Conservation (phyloP, 2,329 filamentous ascomycete species). For the Fusarium acutatum region DNA sequence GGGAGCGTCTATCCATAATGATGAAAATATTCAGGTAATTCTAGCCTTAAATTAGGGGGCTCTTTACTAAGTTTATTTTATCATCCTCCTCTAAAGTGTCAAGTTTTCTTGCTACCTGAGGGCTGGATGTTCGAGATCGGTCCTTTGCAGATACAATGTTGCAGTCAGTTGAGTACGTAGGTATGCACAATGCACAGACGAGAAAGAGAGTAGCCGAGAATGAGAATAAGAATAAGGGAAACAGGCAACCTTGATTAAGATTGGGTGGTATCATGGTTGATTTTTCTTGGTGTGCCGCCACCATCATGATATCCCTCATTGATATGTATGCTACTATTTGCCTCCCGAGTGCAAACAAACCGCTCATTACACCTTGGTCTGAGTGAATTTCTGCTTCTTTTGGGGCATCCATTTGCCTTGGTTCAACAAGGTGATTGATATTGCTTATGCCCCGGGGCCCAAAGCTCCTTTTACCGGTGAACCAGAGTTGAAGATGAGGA, state of each 20-base stretch:
- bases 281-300: conserved; percentile 6
- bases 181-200: background rate
- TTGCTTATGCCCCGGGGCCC: background rate
- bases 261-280: conserved; percentile 16
- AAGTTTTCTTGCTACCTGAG: background rate
- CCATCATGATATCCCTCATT: conserved; percentile 30
- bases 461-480: background rate
- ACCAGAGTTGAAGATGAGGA: background rate
- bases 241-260: background rate
- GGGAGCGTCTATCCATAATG: background rate
- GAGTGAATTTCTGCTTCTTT: background rate
- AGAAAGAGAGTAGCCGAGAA: background rate
- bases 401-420: background rate
- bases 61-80: background rate
- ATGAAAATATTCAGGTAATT: background rate
- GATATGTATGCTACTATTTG: background rate
- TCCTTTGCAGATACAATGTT: conserved; percentile 17
- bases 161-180: background rate
- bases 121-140: conserved; percentile 13
- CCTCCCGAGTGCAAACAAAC: background rate
- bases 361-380: background rate
- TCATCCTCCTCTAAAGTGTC: background rate
- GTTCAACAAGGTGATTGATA: background rate
- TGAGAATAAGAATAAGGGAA: conserved; percentile 4
- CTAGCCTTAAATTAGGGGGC: background rate